Conservation (phyloP, 2,329 filamentous ascomycete species). For the Ceratocystis colombiana region DNA sequence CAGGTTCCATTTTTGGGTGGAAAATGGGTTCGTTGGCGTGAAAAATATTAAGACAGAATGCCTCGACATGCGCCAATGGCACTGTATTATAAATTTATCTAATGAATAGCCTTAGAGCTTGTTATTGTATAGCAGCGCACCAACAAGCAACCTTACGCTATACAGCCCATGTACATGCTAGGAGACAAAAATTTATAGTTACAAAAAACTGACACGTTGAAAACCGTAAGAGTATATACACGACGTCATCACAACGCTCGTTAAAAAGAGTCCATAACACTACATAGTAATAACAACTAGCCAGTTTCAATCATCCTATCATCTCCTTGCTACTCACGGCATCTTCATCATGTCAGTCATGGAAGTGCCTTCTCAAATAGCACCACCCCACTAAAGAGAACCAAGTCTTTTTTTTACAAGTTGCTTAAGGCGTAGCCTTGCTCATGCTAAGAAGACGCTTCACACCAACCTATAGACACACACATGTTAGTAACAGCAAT, state of each 20-base stretch:
- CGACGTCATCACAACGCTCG: neutral
- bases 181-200: neutral
- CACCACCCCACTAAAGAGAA: neutral
- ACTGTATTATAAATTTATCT: neutral
- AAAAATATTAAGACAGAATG: no score
- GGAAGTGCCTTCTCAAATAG: neutral
- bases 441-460: conserved; percentile 73
- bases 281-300: neutral
- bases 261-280: conserved; percentile 3
- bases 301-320: neutral
- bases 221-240: neutral
- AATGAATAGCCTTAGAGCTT: neutral
- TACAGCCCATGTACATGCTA: no score
- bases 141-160: neutral
- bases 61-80: no score
- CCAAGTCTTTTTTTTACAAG: neutral
- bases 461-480: conserved; percentile 51
- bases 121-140: neutral
- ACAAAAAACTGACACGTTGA: neutral
- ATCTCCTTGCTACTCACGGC: neutral
- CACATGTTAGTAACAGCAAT: conserved; percentile 35
- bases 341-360: neutral
- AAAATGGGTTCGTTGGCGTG: neutral
- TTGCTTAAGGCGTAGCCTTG: conserved; percentile 54
- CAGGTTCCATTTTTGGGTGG: neutral